Evolutionary conservation across 441 rosid genomes (phyloP), one percentile per base, ranked within the genome.

Genomic region (Biscutella laevigata): DNA sequence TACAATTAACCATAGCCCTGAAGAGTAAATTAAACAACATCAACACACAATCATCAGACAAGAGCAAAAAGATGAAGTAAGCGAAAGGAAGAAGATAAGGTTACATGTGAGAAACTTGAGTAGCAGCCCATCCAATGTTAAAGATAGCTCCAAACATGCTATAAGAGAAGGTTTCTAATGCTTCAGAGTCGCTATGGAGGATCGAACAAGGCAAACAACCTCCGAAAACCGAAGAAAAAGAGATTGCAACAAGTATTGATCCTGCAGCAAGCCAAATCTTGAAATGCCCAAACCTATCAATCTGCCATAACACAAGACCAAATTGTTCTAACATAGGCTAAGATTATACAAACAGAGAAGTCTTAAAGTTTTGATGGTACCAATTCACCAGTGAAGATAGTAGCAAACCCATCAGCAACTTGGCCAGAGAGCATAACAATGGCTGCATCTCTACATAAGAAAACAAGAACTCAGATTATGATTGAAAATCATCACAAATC

Each of bases 91-190:
- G 17, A 11, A 61, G 32, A 53, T 29, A 25, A 47, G 30, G 3
- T 75, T 85, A 92, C 98, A 92, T 92, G 74, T 92, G 96, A 20
- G 98, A 88, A 74, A 92, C 98, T 57, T 92, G 98, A 67, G 98
- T 79, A 63, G 91, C 94, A 29, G 96, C 98, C 96, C 96, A 92
- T 30, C 98, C 98, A 44, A 88, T 66, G 71, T 92, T 92, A 73
- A 92, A 92, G 61, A 92, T 84, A 53, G 95, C 96, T 40, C 96
- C 96, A 70, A 78, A 88, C 17, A 61, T 66, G 61, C 95, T 86
- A 47, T 92, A 88, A 20, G 95, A 90, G 50, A 86, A 42, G 29
- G 95, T 92, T 70, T 88, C 75, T 36, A 88, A 59, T 0, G 45
- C 19, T 45, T 62, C 35, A 17, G 95, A 72, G 54, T 67, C 10